Percentiles rank a stretch among this genome's conserved stretches.
These are phyloP conservation scores for Pleoardoris graminearum DNA, from an alignment of 2,329 filamentous ascomycete genomes.

Conservation along the genomic window DNA sequence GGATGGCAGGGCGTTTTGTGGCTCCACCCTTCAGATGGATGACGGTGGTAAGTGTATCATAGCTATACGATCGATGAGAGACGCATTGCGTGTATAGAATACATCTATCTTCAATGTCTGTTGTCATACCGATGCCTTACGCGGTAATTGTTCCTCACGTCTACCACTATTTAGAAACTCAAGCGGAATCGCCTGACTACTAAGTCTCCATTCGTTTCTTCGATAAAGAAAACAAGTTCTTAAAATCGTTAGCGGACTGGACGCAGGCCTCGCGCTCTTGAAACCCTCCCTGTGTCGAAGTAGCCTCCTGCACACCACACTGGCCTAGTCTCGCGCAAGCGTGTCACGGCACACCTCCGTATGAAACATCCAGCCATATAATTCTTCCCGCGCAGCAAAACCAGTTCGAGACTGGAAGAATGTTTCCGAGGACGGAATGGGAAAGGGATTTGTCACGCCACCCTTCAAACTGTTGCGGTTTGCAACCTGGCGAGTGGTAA, in stretches of 20 bases:
- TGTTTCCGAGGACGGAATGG: neutral
- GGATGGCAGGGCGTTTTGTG: constrained; percentile 27
- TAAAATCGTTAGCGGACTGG: neutral
- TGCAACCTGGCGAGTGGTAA: constrained; percentile 4
- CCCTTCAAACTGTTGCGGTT: constrained; percentile 12
- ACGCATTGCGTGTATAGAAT: constrained; percentile 17
- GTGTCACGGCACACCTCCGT: constrained; percentile 5
- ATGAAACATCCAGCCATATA: neutral
- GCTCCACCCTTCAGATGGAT: constrained; percentile 21
- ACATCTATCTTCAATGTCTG: constrained; percentile 1
- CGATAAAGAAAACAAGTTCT: neutral
- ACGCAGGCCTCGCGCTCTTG: neutral
- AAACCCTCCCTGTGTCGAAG: constrained; percentile 4
- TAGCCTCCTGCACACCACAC: neutral
- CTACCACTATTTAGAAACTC: neutral
- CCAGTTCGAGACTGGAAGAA: neutral
- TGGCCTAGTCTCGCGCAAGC: neutral
- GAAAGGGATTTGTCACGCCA: constrained; percentile 9
- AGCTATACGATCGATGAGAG: constrained; percentile 11
- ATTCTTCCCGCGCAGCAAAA: neutral
- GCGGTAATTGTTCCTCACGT: too few relatives aligned
- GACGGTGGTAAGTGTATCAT: constrained; percentile 20
- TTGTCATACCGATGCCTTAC: neutral
- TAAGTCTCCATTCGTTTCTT: neutral
- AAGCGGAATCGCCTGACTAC: neutral